Conservation (phyloP, 1,284 basidiomycete genomes). For the Malassezia sympodialis region DNA sequence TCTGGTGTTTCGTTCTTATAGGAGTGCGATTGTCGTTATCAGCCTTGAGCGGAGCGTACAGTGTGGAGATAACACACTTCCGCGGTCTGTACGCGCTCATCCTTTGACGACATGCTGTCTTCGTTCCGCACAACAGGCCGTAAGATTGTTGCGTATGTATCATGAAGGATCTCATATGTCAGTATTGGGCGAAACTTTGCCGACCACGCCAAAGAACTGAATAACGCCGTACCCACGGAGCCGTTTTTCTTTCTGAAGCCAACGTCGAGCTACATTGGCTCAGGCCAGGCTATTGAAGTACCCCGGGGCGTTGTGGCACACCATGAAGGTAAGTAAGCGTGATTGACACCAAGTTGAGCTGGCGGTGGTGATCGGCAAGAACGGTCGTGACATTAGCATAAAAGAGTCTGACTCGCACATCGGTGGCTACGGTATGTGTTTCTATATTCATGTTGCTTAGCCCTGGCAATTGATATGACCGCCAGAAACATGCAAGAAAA, state of each 20-base stretch:
- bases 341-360: conserved; percentile 68
- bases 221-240: conserved; percentile 78
- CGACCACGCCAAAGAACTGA: conserved; percentile 82
- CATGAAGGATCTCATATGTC: conserved; percentile 14
- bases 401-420: conserved; percentile 66
- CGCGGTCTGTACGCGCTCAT: neutral
- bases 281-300: conserved; percentile 68
- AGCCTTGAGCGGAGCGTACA: neutral
- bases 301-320: conserved; percentile 74
- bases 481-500: conserved; percentile 88
- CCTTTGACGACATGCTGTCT: conserved; percentile 18
- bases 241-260: conserved; percentile 99
- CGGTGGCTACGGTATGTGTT: conserved; percentile 62
- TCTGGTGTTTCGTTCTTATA: neutral
- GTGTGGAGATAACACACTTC: neutral
- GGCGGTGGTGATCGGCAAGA: conserved; percentile 73
- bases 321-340: conserved; percentile 76
- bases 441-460: conserved; percentile 50
- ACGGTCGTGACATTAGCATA: conserved; percentile 67
- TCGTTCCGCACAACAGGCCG: conserved; percentile 33
- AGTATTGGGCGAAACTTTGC: conserved; percentile 51
- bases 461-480: conserved; percentile 87
- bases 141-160: conserved; percentile 66
- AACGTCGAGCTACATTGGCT: conserved; percentile 74
- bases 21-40: neutral